Percentiles rank a stretch among this genome's conserved stretches.
Evolutionary conservation across 192 early-diverging fungal genomes (phyloP).

Genomic region (Entrophospora sp.): DNA sequence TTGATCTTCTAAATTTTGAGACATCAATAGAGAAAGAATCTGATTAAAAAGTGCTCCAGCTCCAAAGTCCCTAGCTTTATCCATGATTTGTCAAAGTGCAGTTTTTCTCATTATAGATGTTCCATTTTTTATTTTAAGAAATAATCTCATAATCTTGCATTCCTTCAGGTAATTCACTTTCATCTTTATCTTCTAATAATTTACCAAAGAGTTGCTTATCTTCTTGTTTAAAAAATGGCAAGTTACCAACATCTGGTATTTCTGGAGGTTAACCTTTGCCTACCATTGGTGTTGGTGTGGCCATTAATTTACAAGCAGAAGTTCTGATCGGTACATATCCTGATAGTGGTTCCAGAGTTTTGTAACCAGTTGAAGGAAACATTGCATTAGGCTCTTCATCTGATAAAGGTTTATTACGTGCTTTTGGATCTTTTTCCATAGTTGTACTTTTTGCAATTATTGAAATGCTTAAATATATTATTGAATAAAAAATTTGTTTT

Average conservation of each 20-base stretch:
- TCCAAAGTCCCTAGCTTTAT: slow-evolving; percentile 92
- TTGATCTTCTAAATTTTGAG: slow-evolving; percentile 94
- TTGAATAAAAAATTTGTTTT: no score
- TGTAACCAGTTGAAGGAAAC: slow-evolving; percentile 86
- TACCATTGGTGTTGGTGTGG: slow-evolving; percentile 83
- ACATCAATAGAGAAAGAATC: slow-evolving; percentile 92
- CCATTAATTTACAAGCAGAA: slow-evolving; percentile 88
- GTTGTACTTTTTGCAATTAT: slow-evolving; percentile 38
- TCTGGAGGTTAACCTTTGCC: slow-evolving; percentile 71
- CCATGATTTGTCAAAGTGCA: slow-evolving; percentile 90
- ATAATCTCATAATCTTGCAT: slow-evolving; percentile 88
- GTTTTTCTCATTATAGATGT: slow-evolving; percentile 88
- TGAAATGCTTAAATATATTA: no score
- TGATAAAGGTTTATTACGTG: slow-evolving; percentile 75
- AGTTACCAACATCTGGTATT: slow-evolving; percentile 76
- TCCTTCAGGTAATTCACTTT: slow-evolving; percentile 78
- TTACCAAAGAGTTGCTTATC: slow-evolving; percentile 97
- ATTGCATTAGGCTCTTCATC: slow-evolving; percentile 95
- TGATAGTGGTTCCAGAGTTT: slow-evolving; percentile 80
- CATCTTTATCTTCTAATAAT: slow-evolving; percentile 77
- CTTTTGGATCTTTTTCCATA: slow-evolving; percentile 75
- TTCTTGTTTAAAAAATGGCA: slow-evolving; percentile 93
- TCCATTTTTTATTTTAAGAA: slow-evolving; percentile 98
- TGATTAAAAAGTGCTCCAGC: slow-evolving; percentile 92
- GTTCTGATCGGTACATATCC: slow-evolving; percentile 91